phyloP scores from a whole-genome alignment of 441 rosid species.

The Kokia cookei region DNA sequence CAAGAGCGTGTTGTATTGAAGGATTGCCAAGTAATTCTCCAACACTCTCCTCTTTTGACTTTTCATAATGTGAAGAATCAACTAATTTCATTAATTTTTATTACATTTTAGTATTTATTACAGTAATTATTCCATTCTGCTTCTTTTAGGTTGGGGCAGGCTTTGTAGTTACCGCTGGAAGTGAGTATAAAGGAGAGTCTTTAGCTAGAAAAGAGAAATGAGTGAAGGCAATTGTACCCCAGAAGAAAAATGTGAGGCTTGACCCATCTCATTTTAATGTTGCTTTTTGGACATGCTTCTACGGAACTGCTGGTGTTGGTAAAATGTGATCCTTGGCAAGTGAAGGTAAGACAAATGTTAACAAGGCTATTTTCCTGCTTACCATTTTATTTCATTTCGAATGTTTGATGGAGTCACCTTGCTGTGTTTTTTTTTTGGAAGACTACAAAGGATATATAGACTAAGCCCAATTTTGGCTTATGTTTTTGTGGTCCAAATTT shows the following conservation, averaged over 20 bases:
- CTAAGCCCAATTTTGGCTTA: not conserved
- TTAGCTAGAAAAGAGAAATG: conserved; percentile 65
- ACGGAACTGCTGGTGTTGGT: conserved; percentile 32
- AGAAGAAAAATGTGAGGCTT: not conserved
- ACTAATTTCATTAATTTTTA: not conserved
- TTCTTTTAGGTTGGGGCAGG: conserved; percentile 73
- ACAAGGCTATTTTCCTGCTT: not conserved
- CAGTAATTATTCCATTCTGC: not conserved
- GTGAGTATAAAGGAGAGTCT: conserved; percentile 83
- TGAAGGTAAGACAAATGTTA: conserved; percentile 21
- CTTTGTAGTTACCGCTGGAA: conserved; percentile 57
- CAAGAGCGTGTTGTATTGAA: conserved; percentile 75
- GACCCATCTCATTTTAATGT: not conserved
- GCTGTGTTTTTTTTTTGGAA: not conserved
- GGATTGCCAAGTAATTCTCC: conserved; percentile 76
- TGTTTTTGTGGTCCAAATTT: not conserved
- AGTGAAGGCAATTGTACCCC: not conserved
- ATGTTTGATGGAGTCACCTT: not conserved
- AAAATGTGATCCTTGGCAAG: conserved; percentile 41
- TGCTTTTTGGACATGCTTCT: conserved; percentile 30
- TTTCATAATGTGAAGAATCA: not conserved
- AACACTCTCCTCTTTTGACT: not conserved
- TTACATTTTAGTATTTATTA: not conserved
- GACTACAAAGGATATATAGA: not conserved
- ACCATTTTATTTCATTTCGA: not conserved